Percentiles rank a stretch among this genome's conserved stretches.
Conservation (phyloP, 2,329 filamentous ascomycete genomes). For the Albophoma yamanashiensis region DNA sequence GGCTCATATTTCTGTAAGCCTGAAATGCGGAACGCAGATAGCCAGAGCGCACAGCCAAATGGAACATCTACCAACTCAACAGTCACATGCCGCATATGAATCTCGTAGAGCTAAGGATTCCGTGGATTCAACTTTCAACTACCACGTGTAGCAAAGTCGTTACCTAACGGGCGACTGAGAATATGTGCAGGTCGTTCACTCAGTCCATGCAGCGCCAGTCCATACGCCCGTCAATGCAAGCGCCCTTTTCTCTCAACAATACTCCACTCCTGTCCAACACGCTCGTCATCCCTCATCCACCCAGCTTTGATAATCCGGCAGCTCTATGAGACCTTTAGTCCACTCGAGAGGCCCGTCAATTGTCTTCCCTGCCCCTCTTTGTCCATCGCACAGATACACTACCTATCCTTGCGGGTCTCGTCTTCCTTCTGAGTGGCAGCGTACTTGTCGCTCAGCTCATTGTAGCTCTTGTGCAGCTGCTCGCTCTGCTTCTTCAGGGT, state of each 20-base stretch:
- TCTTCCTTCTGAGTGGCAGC: slow-evolving; percentile 41
- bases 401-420: slow-evolving; percentile 45
- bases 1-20: no score
- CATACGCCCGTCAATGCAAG: not conserved
- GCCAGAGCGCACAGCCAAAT: not conserved
- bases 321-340: not conserved
- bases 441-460: slow-evolving; percentile 75
- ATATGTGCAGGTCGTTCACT: not conserved
- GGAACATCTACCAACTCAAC: not conserved
- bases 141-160: not conserved
- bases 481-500: slow-evolving; percentile 87
- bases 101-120: not conserved
- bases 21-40: not conserved
- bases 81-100: not conserved
- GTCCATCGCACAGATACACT: not conserved
- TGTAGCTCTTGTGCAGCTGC: slow-evolving; percentile 76
- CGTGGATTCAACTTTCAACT: not conserved
- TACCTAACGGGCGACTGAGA: not conserved
- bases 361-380: not conserved
- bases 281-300: not conserved
- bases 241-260: not conserved
- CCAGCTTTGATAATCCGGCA: not conserved
- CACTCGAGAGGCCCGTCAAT: not conserved
- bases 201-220: not conserved
- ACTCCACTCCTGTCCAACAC: not conserved